Evolutionary conservation across 768 basidiomycete species (phyloP).

Genomic region (Austroboletus eburneus): DNA sequence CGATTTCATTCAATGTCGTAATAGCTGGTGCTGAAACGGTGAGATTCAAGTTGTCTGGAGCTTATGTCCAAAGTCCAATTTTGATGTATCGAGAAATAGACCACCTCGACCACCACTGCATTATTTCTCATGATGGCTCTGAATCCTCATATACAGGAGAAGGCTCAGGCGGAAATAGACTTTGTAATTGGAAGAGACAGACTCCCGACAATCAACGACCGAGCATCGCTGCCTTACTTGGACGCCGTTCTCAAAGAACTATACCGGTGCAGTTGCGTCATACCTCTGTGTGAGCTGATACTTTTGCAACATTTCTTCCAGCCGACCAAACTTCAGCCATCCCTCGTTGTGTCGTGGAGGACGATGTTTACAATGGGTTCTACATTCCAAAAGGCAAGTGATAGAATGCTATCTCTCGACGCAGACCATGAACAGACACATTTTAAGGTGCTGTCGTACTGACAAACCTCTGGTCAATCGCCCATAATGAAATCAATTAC

Average conservation of each 20-base stretch:
- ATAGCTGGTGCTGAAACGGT: conserved; percentile 2
- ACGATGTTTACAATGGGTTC: conserved; percentile 42
- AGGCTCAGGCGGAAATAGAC: conserved; percentile 9
- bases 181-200: conserved; percentile 3
- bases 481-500: conserved; percentile 27
- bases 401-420: background rate
- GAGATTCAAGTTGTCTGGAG: background rate
- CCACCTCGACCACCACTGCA: background rate
- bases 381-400: conserved; percentile 41
- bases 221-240: conserved; percentile 5
- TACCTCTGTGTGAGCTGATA: conserved; percentile 3
- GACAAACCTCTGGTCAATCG: conserved; percentile 12
- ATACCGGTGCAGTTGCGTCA: background rate
- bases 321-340: conserved; percentile 10
- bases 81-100: background rate
- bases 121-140: conserved; percentile 9
- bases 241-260: conserved; percentile 8
- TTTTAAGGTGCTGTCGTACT: conserved; percentile 6
- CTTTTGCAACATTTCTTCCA: no score
- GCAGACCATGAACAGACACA: background rate
- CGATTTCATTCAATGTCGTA: background rate
- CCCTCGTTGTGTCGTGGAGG: conserved; percentile 29
- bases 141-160: conserved; percentile 3
- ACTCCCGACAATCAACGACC: conserved; percentile 8
- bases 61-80: background rate